Base-by-base conservation (phyloP, 176 grass and related monocot species). In the Eleusine indica region DNA sequence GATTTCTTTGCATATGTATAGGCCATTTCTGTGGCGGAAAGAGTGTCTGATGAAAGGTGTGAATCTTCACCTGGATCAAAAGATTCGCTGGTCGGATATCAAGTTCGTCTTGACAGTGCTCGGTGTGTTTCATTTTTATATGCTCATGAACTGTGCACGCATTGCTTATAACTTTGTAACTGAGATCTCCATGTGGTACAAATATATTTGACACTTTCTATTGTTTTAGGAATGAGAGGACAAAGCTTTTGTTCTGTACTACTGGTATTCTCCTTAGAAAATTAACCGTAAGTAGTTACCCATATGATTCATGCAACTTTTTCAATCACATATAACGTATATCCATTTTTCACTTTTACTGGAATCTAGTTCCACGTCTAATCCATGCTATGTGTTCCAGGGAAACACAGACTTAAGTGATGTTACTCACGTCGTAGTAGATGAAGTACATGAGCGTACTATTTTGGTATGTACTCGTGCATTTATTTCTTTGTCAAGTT, bases 21-120 rank as follows among this genome's bases (percentile, higher is more conserved):
- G 95, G 92, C 95, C 56, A 98, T 98, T 83, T 98, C 95, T 69
- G 95, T 98, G 73, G 90, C 92, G 58, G 95, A 98, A 91, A 94
- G 95, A 91, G 95, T 98, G 47, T 94, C 92, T 69, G 88, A 91
- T 86, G 95, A 98, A 82, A 91, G 95, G 77, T 98, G 92, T 80
- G 95, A 98, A 84, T 85, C 92, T 72, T 98, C 95, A 86, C 95
- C 95, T 91, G 95, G 95, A 81, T 84, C 85, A 38, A 82, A 91
- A 49, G 88, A 86, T 88, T 98, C 95, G 71, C 89, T 93, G 71
- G 90, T 98, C 64, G 92, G 95, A 71, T 98, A 98, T 81, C 95
- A 98, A 94, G 95, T 98, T 91, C 90, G 95, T 49, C 95, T 98
- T 68, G 95, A 98, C 35, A 94, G 86, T 52, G 92, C 95, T 53